Percentiles rank a stretch among this genome's conserved stretches.
These are phyloP conservation scores for Beauveria sp. DNA, from an alignment of 2,329 filamentous ascomycete species.

Conservation along the genomic window DNA sequence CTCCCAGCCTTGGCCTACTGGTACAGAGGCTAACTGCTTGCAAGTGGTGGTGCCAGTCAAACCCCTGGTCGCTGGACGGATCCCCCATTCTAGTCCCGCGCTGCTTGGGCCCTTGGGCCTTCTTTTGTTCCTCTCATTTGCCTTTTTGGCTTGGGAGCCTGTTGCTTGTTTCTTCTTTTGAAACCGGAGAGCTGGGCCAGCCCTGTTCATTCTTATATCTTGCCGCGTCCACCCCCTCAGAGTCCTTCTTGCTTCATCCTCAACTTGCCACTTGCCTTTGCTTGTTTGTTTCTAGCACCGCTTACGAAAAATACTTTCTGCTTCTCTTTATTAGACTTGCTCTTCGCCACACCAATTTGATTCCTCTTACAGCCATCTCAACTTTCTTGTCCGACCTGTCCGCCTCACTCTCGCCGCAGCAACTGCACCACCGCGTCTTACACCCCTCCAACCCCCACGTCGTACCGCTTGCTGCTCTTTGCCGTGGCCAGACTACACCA, in stretches of 20 bases:
- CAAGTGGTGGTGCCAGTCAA: neutral
- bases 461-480: neutral
- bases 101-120: slow-evolving; percentile 6
- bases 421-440: slow-evolving; percentile 7
- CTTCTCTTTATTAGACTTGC: neutral
- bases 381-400: neutral
- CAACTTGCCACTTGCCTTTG: neutral
- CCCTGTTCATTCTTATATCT: slow-evolving; percentile 11
- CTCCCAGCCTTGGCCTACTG: neutral
- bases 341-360: neutral
- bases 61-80: slow-evolving; percentile 4
- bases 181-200: neutral
- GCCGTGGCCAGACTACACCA: neutral
- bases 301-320: neutral
- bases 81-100: slow-evolving; percentile 6
- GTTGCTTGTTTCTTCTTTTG: neutral
- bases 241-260: neutral
- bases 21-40: no score
- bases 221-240: slow-evolving; percentile 4
- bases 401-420: neutral
- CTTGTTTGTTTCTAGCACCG: neutral
- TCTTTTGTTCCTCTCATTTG: neutral
- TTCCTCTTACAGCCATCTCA: neutral
- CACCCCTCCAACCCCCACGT: slow-evolving; percentile 1
- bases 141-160: neutral